phyloP scores from a whole-genome alignment of 2,329 filamentous ascomycete genomes.

The Ceratocystis huliohia region DNA sequence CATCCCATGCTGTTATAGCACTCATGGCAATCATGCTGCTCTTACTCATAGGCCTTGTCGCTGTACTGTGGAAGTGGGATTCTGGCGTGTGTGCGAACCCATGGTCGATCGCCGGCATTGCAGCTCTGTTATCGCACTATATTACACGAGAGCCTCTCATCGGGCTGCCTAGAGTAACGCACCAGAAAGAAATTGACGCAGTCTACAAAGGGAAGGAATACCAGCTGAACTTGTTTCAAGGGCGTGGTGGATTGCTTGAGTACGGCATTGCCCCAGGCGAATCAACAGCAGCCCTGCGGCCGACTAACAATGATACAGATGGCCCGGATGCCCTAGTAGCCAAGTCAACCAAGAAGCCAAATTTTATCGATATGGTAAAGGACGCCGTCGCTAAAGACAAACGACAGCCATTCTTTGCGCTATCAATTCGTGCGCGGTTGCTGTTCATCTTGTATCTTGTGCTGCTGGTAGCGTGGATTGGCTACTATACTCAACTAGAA shows the following conservation, averaged over 20 bases:
- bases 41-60: slow-evolving; percentile 11
- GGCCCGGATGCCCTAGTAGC: not conserved
- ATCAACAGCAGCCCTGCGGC: slow-evolving; percentile 5
- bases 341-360: not conserved
- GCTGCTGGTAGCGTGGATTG: slow-evolving; percentile 11
- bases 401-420: slow-evolving; percentile 13
- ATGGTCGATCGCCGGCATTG: slow-evolving; percentile 18
- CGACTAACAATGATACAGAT: slow-evolving; percentile 8
- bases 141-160: slow-evolving; percentile 14
- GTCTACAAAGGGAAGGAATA: slow-evolving; percentile 14
- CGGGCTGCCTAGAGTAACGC: not conserved
- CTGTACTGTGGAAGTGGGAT: slow-evolving; percentile 15
- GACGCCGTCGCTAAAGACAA: slow-evolving; percentile 6
- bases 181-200: slow-evolving; percentile 9
- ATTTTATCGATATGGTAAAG: not conserved
- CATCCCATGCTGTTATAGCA: slow-evolving; percentile 9
- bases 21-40: slow-evolving; percentile 11
- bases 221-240: slow-evolving; percentile 6
- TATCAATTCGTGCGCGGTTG: not conserved
- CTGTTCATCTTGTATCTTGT: slow-evolving; percentile 11
- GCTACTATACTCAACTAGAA: slow-evolving; percentile 12
- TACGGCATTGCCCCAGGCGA: slow-evolving; percentile 18
- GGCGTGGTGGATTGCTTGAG: slow-evolving; percentile 8
- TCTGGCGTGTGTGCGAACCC: slow-evolving; percentile 18
- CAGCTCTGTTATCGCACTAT: slow-evolving; percentile 1